These are phyloP conservation scores for Cryphonectria radicalis DNA, from an alignment of 2,329 filamentous ascomycete species.

Conservation along the genomic window DNA sequence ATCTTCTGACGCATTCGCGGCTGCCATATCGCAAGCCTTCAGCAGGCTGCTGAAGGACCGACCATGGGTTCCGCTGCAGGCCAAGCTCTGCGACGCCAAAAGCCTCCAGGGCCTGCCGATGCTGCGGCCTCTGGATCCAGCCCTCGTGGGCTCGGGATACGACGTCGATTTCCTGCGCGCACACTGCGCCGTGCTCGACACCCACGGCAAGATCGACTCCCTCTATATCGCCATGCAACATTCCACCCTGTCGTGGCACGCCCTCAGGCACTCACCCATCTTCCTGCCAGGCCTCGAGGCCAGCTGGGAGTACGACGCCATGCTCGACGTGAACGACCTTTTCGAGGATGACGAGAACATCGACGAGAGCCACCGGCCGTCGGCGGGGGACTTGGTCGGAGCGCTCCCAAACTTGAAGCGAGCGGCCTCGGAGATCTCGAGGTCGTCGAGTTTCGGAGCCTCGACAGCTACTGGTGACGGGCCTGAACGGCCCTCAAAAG, in stretches of 20 bases:
- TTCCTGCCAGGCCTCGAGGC: constrained; percentile 58
- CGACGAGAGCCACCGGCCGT: constrained; percentile 45
- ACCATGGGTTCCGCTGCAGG: constrained; percentile 62
- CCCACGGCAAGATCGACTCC: constrained; percentile 59
- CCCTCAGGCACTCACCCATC: constrained; percentile 51
- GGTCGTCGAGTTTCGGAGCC: constrained; percentile 51
- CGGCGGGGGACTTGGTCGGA: constrained; percentile 53
- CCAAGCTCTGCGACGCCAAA: constrained; percentile 60
- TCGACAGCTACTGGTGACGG: constrained; percentile 36
- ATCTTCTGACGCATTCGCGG: constrained; percentile 52
- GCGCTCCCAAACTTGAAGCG: constrained; percentile 52
- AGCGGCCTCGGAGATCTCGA: constrained; percentile 56
- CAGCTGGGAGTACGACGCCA: constrained; percentile 56
- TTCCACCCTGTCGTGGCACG: constrained; percentile 61
- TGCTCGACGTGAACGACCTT: constrained; percentile 50
- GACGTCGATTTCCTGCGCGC: constrained; percentile 56
- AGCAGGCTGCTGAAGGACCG: constrained; percentile 52
- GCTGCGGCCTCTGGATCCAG: constrained; percentile 56
- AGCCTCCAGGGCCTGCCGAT: constrained; percentile 61
- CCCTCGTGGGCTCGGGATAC: constrained; percentile 48
- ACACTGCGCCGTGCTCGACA: constrained; percentile 60
- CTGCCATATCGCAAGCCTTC: constrained; percentile 56
- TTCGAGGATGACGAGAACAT: constrained; percentile 41
- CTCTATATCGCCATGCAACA: constrained; percentile 62
- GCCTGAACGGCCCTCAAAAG: constrained; percentile 38